phyloP scores from a whole-genome alignment of 106 monocot genomes.

The Xerophyta viscosa region DNA sequence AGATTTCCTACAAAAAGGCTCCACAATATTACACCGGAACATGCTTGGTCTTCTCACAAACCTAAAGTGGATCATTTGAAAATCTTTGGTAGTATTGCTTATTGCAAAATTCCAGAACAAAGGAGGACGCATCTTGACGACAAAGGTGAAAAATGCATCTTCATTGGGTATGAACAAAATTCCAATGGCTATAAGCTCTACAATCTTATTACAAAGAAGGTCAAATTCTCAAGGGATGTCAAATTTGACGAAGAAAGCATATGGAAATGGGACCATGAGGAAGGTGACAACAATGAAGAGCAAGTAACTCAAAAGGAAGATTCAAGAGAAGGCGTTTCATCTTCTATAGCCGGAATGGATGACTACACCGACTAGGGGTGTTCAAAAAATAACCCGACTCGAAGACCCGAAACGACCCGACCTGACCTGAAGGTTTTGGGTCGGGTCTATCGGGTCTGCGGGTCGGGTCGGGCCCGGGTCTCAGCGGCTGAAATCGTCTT shows the following conservation, averaged over 20 bases:
- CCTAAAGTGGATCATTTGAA: background rate
- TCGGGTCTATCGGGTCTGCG: too few relatives aligned
- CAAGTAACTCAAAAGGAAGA: too few relatives aligned
- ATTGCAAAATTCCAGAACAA: background rate
- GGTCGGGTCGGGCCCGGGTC: too few relatives aligned
- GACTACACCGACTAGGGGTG: too few relatives aligned
- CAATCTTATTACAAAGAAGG: conserved; percentile 5
- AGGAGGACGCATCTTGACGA: conserved; percentile 5
- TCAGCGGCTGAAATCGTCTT: too few relatives aligned
- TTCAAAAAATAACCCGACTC: too few relatives aligned
- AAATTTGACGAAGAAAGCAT: conserved; percentile 6
- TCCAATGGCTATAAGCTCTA: conserved; percentile 11
- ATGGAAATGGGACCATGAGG: background rate
- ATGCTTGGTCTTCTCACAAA: conserved; percentile 4
- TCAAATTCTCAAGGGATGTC: background rate
- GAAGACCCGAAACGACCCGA: too few relatives aligned
- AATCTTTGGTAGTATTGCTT: conserved; percentile 13
- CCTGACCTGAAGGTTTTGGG: too few relatives aligned
- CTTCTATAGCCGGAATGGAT: too few relatives aligned
- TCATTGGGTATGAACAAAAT: background rate
- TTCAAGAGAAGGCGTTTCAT: too few relatives aligned
- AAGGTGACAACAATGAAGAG: too few relatives aligned
- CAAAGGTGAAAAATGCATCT: conserved; percentile 2
- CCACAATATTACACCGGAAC: conserved; percentile 2
- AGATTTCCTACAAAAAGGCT: conserved; percentile 1